phyloP scores from a whole-genome alignment of 352 stramenopile species.

The Pythium chondricola region DNA sequence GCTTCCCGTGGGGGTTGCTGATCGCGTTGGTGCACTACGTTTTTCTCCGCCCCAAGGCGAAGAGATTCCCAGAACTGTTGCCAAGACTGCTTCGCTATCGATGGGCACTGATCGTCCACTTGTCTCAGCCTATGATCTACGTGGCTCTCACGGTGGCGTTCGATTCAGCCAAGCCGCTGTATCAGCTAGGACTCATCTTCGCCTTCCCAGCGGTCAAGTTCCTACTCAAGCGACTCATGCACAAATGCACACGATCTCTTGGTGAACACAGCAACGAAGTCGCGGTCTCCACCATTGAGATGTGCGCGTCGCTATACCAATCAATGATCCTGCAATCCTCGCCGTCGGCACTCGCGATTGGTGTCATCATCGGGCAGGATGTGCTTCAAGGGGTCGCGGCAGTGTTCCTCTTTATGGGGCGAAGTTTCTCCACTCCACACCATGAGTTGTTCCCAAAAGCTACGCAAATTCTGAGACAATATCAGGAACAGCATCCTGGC shows the following conservation, averaged over 20 bases:
- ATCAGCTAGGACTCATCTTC: constrained; percentile 10
- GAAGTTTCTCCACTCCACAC: background rate
- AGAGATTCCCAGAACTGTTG: background rate
- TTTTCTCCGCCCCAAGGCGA: background rate
- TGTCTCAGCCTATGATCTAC: constrained; percentile 8
- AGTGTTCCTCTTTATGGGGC: constrained; percentile 13
- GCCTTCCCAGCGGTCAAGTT: constrained; percentile 15
- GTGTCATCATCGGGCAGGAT: constrained; percentile 16
- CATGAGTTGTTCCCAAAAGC: constrained; percentile 2
- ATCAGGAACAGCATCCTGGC: background rate
- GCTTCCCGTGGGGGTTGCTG: background rate
- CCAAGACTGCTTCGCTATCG: background rate
- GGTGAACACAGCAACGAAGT: constrained; percentile 12
- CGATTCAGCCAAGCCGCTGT: background rate
- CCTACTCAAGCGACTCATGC: constrained; percentile 8
- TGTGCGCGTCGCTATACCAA: constrained; percentile 20
- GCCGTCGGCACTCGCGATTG: constrained; percentile 1
- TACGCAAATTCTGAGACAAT: background rate
- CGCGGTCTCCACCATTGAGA: constrained; percentile 13
- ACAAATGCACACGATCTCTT: background rate
- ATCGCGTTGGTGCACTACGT: constrained; percentile 2
- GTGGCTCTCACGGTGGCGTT: constrained; percentile 6
- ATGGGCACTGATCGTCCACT: constrained; percentile 2
- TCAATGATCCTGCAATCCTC: constrained; percentile 15
- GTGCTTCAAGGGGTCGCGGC: constrained; percentile 8